Percentiles rank a stretch among this genome's conserved stretches.
phyloP scores from a whole-genome alignment of 2,329 filamentous ascomycete genomes.

The Trichoderma sp. region DNA sequence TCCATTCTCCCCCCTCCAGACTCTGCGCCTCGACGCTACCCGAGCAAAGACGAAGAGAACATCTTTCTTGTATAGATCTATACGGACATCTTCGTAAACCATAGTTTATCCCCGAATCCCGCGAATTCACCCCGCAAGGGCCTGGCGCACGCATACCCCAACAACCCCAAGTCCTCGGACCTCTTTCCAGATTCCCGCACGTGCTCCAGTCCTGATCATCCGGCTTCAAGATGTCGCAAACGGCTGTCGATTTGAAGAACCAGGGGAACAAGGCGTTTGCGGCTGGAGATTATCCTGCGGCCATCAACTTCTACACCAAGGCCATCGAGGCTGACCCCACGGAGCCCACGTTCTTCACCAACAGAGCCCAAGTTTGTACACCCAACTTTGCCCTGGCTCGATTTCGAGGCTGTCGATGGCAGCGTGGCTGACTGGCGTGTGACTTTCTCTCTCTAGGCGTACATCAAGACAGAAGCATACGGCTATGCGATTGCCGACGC shows the following conservation, averaged over 20 bases:
- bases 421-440: constrained; percentile 51
- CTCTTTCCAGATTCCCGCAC: constrained; percentile 6
- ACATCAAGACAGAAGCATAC: constrained; percentile 95
- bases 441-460: constrained; percentile 59
- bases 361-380: constrained; percentile 81
- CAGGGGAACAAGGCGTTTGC: constrained; percentile 93
- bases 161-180: no score
- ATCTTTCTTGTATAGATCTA: constrained; percentile 11
- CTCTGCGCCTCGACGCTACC: constrained; percentile 3
- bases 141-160: constrained; percentile 26
- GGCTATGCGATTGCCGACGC: constrained; percentile 92
- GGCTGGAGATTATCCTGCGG: constrained; percentile 80
- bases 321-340: constrained; percentile 82
- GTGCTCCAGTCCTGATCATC: constrained; percentile 19
- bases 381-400: constrained; percentile 28
- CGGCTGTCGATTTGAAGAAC: constrained; percentile 84
- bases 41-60: neutral
- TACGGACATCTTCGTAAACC: neutral
- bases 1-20: neutral
- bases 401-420: constrained; percentile 36
- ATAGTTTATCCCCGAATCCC: neutral
- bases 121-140: neutral
- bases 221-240: constrained; percentile 51
- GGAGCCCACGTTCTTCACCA: constrained; percentile 89
- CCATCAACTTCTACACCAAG: constrained; percentile 81